Evolutionary conservation across 768 basidiomycete genomes (phyloP).

Genomic region (Lactarius hatsudake): DNA sequence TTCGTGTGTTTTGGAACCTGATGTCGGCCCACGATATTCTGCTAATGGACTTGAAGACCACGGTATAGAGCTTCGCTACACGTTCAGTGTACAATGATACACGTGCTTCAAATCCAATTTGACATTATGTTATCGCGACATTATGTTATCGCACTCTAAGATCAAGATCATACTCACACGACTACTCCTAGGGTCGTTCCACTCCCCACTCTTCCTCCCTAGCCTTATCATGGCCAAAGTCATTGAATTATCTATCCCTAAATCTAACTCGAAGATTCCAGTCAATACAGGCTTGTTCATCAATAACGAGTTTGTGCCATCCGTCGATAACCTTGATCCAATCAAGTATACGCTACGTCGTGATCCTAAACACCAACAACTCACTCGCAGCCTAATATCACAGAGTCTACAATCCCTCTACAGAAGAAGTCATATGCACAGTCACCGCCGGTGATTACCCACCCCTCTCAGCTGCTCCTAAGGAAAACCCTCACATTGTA

Average conservation of each 20-base stretch:
- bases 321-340: slow-evolving; percentile 60
- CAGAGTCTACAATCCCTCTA: slow-evolving; percentile 61
- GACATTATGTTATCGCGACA: background rate
- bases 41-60: background rate
- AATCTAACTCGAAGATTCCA: slow-evolving; percentile 40
- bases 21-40: slow-evolving; percentile 1
- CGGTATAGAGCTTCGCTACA: background rate
- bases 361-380: background rate
- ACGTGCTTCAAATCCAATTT: background rate
- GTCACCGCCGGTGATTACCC: slow-evolving; percentile 48
- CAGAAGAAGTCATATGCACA: slow-evolving; percentile 68
- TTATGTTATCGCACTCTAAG: background rate
- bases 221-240: slow-evolving; percentile 25
- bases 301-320: slow-evolving; percentile 84
- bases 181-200: background rate
- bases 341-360: slow-evolving; percentile 50
- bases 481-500: background rate
- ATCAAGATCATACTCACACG: background rate
- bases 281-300: slow-evolving; percentile 88
- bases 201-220: background rate
- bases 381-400: background rate
- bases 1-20: background rate
- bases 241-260: slow-evolving; percentile 31
- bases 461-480: background rate
- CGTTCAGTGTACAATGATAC: no score